phyloP scores from a whole-genome alignment of 805 yeast species.

The Schizosaccharomyces pombe region DNA sequence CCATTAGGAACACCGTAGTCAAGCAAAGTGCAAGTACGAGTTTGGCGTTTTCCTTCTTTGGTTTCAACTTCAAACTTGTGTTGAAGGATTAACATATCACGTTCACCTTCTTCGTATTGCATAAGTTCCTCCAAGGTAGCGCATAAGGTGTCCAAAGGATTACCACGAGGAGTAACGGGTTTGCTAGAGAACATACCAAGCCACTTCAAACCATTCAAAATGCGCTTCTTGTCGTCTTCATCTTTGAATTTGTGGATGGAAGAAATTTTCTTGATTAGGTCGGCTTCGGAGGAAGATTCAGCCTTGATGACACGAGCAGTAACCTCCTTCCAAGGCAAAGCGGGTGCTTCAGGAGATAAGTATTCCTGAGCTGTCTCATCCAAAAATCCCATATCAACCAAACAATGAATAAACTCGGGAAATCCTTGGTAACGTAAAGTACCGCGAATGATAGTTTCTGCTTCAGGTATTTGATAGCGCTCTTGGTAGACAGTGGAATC shows the following conservation, averaged over 20 bases:
- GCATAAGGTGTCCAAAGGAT: slow-evolving; percentile 87
- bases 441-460: slow-evolving; percentile 89
- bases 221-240: slow-evolving; percentile 63
- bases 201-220: slow-evolving; percentile 78
- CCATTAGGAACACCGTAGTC: slow-evolving; percentile 79
- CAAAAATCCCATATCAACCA: slow-evolving; percentile 83
- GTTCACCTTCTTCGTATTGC: slow-evolving; percentile 90
- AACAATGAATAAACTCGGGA: slow-evolving; percentile 90
- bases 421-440: slow-evolving; percentile 94
- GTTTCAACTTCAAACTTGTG: slow-evolving; percentile 95
- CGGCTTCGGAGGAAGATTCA: slow-evolving; percentile 41
- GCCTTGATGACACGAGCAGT: slow-evolving; percentile 54
- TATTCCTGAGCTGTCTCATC: slow-evolving; percentile 46
- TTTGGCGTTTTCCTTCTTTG: slow-evolving; percentile 77
- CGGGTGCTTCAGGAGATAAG: slow-evolving; percentile 23
- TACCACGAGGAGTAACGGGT: slow-evolving; percentile 66
- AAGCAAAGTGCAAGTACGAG: slow-evolving; percentile 84
- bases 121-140: slow-evolving; percentile 84
- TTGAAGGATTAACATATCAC: slow-evolving; percentile 85
- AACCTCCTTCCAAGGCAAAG: slow-evolving; percentile 74
- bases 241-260: slow-evolving; percentile 59
- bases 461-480: slow-evolving; percentile 86
- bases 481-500: slow-evolving; percentile 88
- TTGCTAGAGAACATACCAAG: slow-evolving; percentile 69
- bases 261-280: slow-evolving; percentile 51